A percentile compares a stretch with the other conserved stretches of the same genome.
Conservation (phyloP, 106 monocot genomes). For the Iris macrosiphon region DNA sequence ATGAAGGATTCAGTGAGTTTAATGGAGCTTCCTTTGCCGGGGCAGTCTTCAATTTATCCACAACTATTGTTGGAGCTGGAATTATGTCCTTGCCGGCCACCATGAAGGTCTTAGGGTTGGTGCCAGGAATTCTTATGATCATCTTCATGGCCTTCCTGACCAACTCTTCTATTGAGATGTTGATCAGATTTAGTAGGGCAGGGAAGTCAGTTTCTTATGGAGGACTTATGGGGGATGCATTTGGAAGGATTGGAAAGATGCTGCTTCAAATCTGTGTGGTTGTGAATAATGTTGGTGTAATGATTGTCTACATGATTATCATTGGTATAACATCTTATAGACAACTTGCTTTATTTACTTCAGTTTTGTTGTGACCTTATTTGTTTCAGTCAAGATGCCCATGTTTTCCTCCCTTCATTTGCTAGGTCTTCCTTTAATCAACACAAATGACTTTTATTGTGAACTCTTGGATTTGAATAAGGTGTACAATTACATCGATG, state of each 20-base stretch:
- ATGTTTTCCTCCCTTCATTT: not conserved
- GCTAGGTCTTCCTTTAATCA: too few species aligned
- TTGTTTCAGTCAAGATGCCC: not conserved
- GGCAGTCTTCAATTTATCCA: constrained; percentile 91
- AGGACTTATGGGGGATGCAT: constrained; percentile 73
- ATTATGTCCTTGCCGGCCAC: constrained; percentile 92
- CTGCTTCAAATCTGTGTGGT: constrained; percentile 77
- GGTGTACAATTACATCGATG: too few species aligned
- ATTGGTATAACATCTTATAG: constrained; percentile 42
- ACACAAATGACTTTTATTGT: too few species aligned
- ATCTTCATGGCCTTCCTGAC: constrained; percentile 66
- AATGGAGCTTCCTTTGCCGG: constrained; percentile 83
- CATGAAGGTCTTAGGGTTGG: constrained; percentile 79
- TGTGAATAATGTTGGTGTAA: constrained; percentile 67
- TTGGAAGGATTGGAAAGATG: constrained; percentile 62
- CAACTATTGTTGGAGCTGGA: constrained; percentile 91
- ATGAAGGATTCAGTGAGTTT: constrained; percentile 39
- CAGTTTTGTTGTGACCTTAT: not conserved
- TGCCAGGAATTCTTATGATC: constrained; percentile 75
- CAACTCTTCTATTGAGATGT: constrained; percentile 79
- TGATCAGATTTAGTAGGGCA: constrained; percentile 60
- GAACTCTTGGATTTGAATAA: too few species aligned
- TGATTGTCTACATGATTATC: constrained; percentile 94
- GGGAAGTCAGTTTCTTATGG: constrained; percentile 59
- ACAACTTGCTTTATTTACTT: not conserved